Conservation (phyloP, 208 protist genomes). For the Vickermania ingenoplastis region DNA sequence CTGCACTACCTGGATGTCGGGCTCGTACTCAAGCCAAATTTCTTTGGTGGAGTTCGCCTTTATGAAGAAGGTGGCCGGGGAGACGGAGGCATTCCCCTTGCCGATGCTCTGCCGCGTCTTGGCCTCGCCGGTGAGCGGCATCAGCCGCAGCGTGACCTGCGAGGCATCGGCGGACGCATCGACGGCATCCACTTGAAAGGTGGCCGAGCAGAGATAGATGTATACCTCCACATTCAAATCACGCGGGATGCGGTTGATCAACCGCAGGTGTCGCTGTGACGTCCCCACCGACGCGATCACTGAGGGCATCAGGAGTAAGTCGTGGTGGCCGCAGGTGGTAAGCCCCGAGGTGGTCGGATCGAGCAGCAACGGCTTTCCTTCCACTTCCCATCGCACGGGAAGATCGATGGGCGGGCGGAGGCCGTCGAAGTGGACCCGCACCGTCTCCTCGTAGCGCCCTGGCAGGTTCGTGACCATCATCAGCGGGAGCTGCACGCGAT, state of each 20-base stretch:
- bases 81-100: constrained; percentile 35
- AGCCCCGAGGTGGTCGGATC: constrained; percentile 72
- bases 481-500: constrained; percentile 19
- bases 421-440: constrained; percentile 43
- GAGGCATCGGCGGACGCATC: constrained; percentile 50
- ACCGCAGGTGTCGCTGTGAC: constrained; percentile 48
- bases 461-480: constrained; percentile 61
- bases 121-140: constrained; percentile 27
- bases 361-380: constrained; percentile 68
- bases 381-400: constrained; percentile 47
- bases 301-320: constrained; percentile 78
- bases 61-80: constrained; percentile 52
- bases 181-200: constrained; percentile 59
- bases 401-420: constrained; percentile 34
- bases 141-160: constrained; percentile 50
- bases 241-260: constrained; percentile 82
- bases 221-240: constrained; percentile 70
- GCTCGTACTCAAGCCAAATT: constrained; percentile 71
- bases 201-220: constrained; percentile 44
- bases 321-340: constrained; percentile 29
- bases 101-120: constrained; percentile 18
- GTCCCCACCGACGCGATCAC: constrained; percentile 67
- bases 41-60: constrained; percentile 50
- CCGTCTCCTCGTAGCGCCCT: constrained; percentile 58
- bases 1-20: constrained; percentile 26